Conservation (phyloP, 495 filamentous ascomycete species). For the Chaetomium tenue region DNA sequence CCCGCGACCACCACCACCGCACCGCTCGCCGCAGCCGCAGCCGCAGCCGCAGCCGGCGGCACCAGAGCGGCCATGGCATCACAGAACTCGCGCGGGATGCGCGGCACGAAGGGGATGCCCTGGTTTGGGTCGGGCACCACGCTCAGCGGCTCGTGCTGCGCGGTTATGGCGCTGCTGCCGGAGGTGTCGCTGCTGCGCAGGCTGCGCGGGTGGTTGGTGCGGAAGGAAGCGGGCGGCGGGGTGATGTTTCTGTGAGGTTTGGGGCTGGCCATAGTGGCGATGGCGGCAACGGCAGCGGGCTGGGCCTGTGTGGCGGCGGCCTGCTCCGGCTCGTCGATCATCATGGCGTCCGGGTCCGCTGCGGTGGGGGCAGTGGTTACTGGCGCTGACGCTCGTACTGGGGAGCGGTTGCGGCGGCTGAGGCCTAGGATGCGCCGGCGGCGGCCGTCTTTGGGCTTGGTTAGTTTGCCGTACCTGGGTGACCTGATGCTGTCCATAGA, state of each 20-base stretch:
- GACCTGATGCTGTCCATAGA: neutral
- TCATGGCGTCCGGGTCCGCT: slow-evolving; percentile 16
- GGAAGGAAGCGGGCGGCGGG: slow-evolving; percentile 10
- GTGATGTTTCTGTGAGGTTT: slow-evolving; percentile 4
- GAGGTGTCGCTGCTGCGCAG: slow-evolving; percentile 13
- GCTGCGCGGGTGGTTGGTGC: slow-evolving; percentile 12
- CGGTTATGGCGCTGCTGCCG: neutral
- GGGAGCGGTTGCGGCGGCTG: slow-evolving; percentile 2
- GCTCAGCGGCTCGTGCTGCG: slow-evolving; percentile 26
- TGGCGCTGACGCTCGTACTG: neutral
- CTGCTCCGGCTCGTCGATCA: slow-evolving; percentile 17
- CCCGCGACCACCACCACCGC: neutral
- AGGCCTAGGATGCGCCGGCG: slow-evolving; percentile 16
- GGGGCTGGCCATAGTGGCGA: neutral
- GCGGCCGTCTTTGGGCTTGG: slow-evolving; percentile 20
- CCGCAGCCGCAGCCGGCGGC: slow-evolving; percentile 4
- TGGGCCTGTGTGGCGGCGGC: neutral
- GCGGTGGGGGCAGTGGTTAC: neutral
- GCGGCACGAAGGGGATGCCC: slow-evolving; percentile 42
- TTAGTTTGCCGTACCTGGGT: slow-evolving; percentile 12
- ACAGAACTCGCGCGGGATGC: slow-evolving; percentile 24
- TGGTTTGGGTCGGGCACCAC: slow-evolving; percentile 40
- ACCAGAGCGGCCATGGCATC: slow-evolving; percentile 9
- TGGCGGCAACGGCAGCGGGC: neutral
- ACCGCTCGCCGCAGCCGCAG: neutral